A percentile compares a stretch with the other conserved stretches of the same genome.
phyloP scores from a whole-genome alignment of 75 land plant species.

The Sequoiadendron giganteum region DNA sequence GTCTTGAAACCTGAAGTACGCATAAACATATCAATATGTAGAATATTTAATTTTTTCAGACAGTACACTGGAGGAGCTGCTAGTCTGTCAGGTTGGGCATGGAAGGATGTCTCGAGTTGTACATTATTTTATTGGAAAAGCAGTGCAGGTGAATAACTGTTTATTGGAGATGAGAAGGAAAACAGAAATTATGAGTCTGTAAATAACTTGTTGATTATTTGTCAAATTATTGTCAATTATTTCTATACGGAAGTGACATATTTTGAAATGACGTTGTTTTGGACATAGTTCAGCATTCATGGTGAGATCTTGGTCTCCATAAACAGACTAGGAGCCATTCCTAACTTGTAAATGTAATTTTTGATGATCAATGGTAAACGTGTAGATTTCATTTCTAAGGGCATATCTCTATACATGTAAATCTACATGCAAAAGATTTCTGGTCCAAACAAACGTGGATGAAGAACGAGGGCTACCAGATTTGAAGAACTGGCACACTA shows the following conservation, averaged over 20 bases:
- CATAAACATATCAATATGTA: conserved; percentile 8
- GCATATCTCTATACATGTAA: background rate
- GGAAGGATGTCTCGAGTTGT: background rate
- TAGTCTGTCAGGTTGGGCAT: conserved; percentile 4
- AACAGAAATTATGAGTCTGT: background rate
- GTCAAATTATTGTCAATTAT: background rate
- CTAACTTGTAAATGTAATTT: conserved; percentile 6
- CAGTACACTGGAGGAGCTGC: background rate
- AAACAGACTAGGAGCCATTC: background rate
- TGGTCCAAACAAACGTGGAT: background rate
- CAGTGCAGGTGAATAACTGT: conserved; percentile 6
- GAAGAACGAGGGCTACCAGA: background rate
- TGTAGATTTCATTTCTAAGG: background rate
- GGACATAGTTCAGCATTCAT: background rate
- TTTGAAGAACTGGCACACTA: background rate
- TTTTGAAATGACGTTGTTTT: conserved; percentile 2
- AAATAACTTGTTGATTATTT: background rate
- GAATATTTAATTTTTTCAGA: background rate
- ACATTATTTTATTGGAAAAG: conserved; percentile 1
- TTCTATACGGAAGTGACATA: conserved; percentile 1
- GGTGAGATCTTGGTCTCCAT: background rate
- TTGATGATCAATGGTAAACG: background rate
- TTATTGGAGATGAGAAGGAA: background rate
- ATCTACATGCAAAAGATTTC: background rate
- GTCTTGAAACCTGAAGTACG: background rate